These are phyloP conservation scores for Backusella macrospora DNA, from an alignment of 192 early-diverging fungal genomes.

Conservation along the genomic window DNA sequence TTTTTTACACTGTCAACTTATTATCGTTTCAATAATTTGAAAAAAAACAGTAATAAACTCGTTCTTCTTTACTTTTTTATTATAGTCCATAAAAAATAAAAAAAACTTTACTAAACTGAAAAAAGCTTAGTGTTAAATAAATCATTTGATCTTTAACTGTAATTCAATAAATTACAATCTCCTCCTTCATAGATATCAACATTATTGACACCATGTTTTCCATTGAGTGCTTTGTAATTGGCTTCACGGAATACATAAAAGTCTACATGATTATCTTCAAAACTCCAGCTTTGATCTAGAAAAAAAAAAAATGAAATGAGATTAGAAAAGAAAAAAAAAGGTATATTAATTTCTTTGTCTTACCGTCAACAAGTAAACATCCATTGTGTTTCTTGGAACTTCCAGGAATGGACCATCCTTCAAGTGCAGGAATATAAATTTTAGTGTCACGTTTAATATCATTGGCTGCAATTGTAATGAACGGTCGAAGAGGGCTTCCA, in stretches of 20 bases:
- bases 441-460: slow-evolving; percentile 36
- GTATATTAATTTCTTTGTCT: not conserved
- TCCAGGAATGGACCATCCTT: slow-evolving; percentile 40
- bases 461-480: slow-evolving; percentile 42
- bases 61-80: not conserved
- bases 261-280: slow-evolving; percentile 38
- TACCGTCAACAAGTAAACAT: slow-evolving; percentile 40
- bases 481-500: slow-evolving; percentile 38
- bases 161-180: slow-evolving; percentile 37
- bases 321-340: not conserved
- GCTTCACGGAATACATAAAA: slow-evolving; percentile 30
- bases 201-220: slow-evolving; percentile 30
- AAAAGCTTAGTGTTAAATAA: not conserved
- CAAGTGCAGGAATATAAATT: slow-evolving; percentile 37
- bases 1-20: too few species aligned
- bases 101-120: slow-evolving; percentile 4
- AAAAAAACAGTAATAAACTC: too few species aligned
- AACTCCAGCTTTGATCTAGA: slow-evolving; percentile 42
- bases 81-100: not conserved
- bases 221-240: slow-evolving; percentile 37
- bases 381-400: slow-evolving; percentile 38
- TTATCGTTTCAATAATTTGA: too few species aligned
- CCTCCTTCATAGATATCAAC: slow-evolving; percentile 47
- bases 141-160: slow-evolving; percentile 23
- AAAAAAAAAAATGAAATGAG: not conserved